Evolutionary conservation across 1,139 yeast genomes (phyloP).

Genomic region (Yamadazyma buinensis): DNA sequence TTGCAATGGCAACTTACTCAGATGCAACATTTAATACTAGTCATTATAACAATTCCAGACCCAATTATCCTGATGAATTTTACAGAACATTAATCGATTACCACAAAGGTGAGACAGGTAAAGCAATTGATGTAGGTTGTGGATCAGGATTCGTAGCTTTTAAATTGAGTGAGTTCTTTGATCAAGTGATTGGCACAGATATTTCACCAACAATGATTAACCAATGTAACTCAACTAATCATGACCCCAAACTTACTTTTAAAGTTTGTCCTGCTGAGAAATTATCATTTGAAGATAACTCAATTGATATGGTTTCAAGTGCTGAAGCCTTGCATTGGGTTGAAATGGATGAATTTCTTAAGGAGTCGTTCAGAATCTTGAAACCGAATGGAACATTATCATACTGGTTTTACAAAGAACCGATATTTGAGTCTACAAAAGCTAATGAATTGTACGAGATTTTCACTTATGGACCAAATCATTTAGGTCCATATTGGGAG

Average conservation of each 20-base stretch:
- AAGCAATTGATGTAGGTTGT: slow-evolving; percentile 71
- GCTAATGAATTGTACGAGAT: slow-evolving; percentile 37
- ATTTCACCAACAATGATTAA: slow-evolving; percentile 62
- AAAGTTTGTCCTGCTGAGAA: slow-evolving; percentile 29
- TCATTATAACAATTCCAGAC: slow-evolving; percentile 38
- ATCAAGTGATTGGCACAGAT: slow-evolving; percentile 63
- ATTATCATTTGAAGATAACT: slow-evolving; percentile 18
- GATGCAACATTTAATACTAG: slow-evolving; percentile 29
- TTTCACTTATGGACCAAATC: slow-evolving; percentile 25
- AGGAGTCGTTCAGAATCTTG: slow-evolving; percentile 46
- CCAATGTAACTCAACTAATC: slow-evolving; percentile 29
- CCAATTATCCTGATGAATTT: slow-evolving; percentile 32
- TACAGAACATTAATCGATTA: slow-evolving; percentile 28
- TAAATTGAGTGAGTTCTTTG: slow-evolving; percentile 43
- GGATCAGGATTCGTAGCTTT: slow-evolving; percentile 82
- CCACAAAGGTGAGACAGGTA: slow-evolving; percentile 21
- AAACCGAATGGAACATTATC: slow-evolving; percentile 64
- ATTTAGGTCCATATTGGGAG: slow-evolving; percentile 70
- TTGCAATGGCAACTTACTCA: slow-evolving; percentile 43
- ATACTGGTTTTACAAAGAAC: slow-evolving; percentile 79
- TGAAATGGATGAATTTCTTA: slow-evolving; percentile 49
- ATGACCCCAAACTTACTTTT: slow-evolving; percentile 19
- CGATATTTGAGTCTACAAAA: slow-evolving; percentile 42
- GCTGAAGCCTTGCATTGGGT: slow-evolving; percentile 87
- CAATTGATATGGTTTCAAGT: slow-evolving; percentile 61